Conservation (phyloP, 2,329 filamentous ascomycete genomes). For the Ophiocordyceps sinensis region DNA sequence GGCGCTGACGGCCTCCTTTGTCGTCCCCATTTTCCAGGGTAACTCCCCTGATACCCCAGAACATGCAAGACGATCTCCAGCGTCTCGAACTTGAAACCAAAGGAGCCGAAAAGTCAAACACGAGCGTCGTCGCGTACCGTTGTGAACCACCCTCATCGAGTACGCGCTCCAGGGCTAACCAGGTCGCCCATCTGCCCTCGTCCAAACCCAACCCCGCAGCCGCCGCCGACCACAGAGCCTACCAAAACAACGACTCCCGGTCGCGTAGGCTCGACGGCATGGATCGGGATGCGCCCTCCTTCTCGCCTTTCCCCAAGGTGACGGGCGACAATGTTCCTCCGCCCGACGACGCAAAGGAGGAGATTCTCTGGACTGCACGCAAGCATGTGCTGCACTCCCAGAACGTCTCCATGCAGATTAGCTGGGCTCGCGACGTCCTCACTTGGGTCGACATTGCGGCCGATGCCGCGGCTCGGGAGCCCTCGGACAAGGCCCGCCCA, state of each 20-base stretch:
- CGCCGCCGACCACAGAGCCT: constrained; percentile 19
- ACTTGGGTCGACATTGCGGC: constrained; percentile 75
- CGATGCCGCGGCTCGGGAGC: constrained; percentile 59
- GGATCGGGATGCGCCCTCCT: constrained; percentile 52
- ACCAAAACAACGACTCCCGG: constrained; percentile 22
- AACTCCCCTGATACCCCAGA: constrained; percentile 89
- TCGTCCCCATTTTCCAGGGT: constrained; percentile 41
- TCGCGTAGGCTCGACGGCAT: constrained; percentile 23
- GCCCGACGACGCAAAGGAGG: constrained; percentile 87
- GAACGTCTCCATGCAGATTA: constrained; percentile 90
- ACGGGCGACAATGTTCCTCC: constrained; percentile 80
- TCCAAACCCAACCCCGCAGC: constrained; percentile 11
- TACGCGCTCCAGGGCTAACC: constrained; percentile 11
- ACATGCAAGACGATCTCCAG: constrained; percentile 90
- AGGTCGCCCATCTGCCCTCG: constrained; percentile 1
- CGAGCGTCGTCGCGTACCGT: constrained; percentile 15
- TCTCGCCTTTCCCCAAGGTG: constrained; percentile 84
- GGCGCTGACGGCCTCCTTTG: constrained; percentile 19
- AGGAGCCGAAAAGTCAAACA: constrained; percentile 20
- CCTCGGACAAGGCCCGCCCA: constrained; percentile 39
- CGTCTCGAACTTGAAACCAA: constrained; percentile 74
- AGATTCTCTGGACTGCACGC: constrained; percentile 72
- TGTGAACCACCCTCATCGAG: constrained; percentile 27
- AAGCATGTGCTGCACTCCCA: constrained; percentile 79
- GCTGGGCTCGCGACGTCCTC: constrained; percentile 88